Base-by-base conservation (phyloP, 1,284 basidiomycete genomes). In the Cryptococcus depauperatus region DNA sequence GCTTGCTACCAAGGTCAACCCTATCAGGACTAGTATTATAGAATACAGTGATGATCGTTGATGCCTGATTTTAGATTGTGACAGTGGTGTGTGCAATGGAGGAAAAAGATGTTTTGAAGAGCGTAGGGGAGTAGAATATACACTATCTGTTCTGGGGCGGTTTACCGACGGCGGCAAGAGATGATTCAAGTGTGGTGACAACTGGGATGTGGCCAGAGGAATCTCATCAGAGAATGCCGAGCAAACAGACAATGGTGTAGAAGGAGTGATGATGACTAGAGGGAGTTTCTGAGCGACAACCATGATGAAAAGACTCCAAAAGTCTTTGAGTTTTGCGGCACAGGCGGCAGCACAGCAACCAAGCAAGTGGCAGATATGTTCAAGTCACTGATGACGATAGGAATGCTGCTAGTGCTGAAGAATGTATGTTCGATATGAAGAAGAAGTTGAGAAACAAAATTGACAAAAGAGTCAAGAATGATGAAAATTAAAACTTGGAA, bases 251-350 rank as follows among this genome's bases (percentile, higher is more conserved):
- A 22, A 3, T 37, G 54, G 54, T 14, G 54, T 56, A n/a, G 46
- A 52, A 23, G 54, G 54, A 27, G 54, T 56, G 37, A 56, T 53
- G 34, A 51, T 47, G 26, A 53, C 23, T 26, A 33, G 41, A 19
- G 51, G 54, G 4, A 38, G 35, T 16, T 30, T 11, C 16, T n/a
- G n/a, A n/a, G n/a, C n/a, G n/a, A n/a, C n/a, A n/a, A n/a, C n/a
- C n/a, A n/a, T n/a, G n/a, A n/a, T n/a, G n/a, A n/a, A n/a, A n/a
- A n/a, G n/a, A n/a, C n/a, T n/a, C n/a, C n/a, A n/a, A n/a, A n/a
- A n/a, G n/a, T n/a, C n/a, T n/a, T n/a, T n/a, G n/a, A n/a, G n/a
- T n/a, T n/a, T n/a, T n/a, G n/a, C n/a, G n/a, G n/a, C n/a, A n/a
- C n/a, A n/a, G n/a, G n/a, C n/a, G n/a, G n/a, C n/a, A n/a, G n/a